Evolutionary conservation across 768 basidiomycete species (phyloP).

Genomic region (Russula vinacea): DNA sequence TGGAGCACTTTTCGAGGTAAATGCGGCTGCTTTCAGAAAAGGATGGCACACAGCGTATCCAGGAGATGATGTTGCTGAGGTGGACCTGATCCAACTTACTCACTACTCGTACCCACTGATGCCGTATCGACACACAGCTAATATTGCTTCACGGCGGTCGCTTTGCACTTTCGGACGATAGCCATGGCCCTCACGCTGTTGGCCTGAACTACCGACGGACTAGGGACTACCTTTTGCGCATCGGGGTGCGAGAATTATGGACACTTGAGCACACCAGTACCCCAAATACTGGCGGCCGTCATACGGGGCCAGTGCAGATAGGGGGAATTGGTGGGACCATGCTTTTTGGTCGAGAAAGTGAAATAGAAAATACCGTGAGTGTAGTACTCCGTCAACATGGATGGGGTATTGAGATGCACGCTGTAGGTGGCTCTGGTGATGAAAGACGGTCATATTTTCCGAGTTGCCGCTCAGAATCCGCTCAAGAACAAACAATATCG

Average conservation of each 20-base stretch:
- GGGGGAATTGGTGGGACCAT: slow-evolving; percentile 58
- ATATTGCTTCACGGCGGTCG: slow-evolving; percentile 68
- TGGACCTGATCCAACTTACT: slow-evolving; percentile 38
- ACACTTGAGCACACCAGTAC: slow-evolving; percentile 45
- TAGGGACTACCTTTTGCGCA: slow-evolving; percentile 57
- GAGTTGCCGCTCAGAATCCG: slow-evolving; percentile 14
- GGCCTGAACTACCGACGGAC: slow-evolving; percentile 78
- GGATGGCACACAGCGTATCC: slow-evolving; percentile 87
- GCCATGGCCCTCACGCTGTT: slow-evolving; percentile 85
- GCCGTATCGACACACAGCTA: slow-evolving; percentile 45
- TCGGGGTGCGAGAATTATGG: slow-evolving; percentile 67
- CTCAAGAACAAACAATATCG: slow-evolving; percentile 9
- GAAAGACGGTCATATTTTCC: neutral
- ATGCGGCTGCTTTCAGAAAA: slow-evolving; percentile 90
- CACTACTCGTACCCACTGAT: slow-evolving; percentile 16
- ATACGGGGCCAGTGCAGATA: slow-evolving; percentile 44
- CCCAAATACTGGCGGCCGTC: slow-evolving; percentile 49
- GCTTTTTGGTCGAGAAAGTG: slow-evolving; percentile 48
- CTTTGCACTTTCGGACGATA: slow-evolving; percentile 90
- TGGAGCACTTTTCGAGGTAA: slow-evolving; percentile 91
- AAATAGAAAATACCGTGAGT: slow-evolving; percentile 3
- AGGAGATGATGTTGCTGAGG: slow-evolving; percentile 70
- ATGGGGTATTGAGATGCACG: neutral
- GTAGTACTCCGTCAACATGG: slow-evolving; percentile 7
- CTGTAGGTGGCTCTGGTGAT: slow-evolving; percentile 5